Evolutionary conservation across 257 asterid species (phyloP), one percentile per base, ranked within the genome.

Genomic region (Avicennia marina): DNA sequence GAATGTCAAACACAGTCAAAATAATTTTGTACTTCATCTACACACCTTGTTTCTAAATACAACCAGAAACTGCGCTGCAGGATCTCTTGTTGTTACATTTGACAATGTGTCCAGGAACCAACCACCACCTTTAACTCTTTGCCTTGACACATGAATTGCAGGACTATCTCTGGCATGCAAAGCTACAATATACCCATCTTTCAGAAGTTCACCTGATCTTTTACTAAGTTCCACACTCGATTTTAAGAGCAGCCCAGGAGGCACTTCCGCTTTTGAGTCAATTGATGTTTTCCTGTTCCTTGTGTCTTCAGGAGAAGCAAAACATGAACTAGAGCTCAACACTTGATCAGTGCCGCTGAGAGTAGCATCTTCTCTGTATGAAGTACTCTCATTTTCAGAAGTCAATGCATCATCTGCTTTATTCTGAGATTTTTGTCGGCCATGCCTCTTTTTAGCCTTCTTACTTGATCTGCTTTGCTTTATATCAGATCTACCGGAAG

Each of bases 21-120:
- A 63, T 17, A 7, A 44, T 15, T 21, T 12, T 61, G 27, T 18
- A 57, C 47, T 7, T 58, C 15, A 55, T 61, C 25, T n/a, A 70
- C 79, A 52, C 33, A 89, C 99, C 99, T 89, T 86, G 89, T 76
- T 82, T 65, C 91, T 78, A 70, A 76, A 76, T 47, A 78, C 98
- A 58, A 89, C 88, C 42, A 94, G 90, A 75, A 94, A 89, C 74
- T 94, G 99, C 59, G 99, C 90, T 21, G 97, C 96, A 58, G 99
- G 99, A 76, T 94, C 99, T 71, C 95, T 86, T 83, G 82, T 89
- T 46, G 96, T 75, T 15, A 89, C 89, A 67, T 78, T 82, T 18
- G 95, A 70, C 80, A 82, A 63, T 12, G 97, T 75, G 64, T 94
- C 99, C 25, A 94, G 86, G 80, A 94, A 89, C 99, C 99, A 94